Base-by-base conservation (phyloP, 208 protist genomes). In the Plasmodiophora brassicae region DNA sequence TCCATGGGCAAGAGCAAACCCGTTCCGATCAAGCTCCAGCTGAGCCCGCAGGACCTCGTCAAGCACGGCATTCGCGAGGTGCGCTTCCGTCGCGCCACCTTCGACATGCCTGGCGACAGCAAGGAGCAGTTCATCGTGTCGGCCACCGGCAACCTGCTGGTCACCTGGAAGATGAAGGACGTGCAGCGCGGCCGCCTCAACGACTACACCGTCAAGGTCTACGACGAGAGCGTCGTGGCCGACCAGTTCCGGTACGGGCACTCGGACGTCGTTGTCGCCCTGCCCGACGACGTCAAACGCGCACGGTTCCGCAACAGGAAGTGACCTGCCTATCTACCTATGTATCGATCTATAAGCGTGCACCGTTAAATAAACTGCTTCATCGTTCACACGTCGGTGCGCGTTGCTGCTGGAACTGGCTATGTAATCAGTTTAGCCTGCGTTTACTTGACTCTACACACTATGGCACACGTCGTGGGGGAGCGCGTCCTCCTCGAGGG, bases 91-190 rank as follows among this genome's bases (percentile, higher is more conserved):
- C 71, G 39, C 22, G 90, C 90, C 1, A 57, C n/a, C 36, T 91
- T 91, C 46, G 85, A 91, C 46, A 8, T 36, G 5, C 50, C 46
- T n/a, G 0, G 35, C 28, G 36, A 0, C 1, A 86, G 36, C 28
- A 46, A 88, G n/a, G 86, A 90, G 36, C 22, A 28, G n/a, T 8
- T 0, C 0, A 91, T 91, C 89, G 85, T 91, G 0, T 91, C 90
- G 8, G 36, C 86, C 39, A 90, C 89, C 14, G 90, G 90, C 1
- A 0, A 36, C 1, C 89, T 90, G 14, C 46, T 91, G 1, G 28
- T 91, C 39, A 91, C 89, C 36, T 91, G 89, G 89, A 86, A 91
- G n/a, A 46, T 91, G 1, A 39, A 35, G 10, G 85, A 90, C 35
- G 45, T 90, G 5, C 38, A 57, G n/a, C 20, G 46, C 1, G 85